phyloP scores from a whole-genome alignment of 2,329 filamentous ascomycete species.

The Chaetomiaceae sp. region DNA sequence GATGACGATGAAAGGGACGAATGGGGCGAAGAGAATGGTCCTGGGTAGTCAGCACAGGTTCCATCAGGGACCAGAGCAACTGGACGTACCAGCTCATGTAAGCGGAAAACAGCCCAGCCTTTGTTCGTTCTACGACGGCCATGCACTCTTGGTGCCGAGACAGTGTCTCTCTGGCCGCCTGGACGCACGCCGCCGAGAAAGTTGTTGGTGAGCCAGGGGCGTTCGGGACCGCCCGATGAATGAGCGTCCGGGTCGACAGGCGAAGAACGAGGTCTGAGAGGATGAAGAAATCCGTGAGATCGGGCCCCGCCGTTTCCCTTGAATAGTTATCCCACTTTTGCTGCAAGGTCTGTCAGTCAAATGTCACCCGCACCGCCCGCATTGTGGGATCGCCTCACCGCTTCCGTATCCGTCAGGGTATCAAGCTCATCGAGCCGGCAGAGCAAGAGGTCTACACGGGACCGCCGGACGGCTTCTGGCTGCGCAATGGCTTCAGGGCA shows the following conservation, averaged over 20 bases:
- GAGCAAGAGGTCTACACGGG: slow-evolving; percentile 29
- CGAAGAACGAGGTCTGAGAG: slow-evolving; percentile 19
- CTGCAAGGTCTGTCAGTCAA: too few species aligned
- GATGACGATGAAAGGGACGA: slow-evolving; percentile 56
- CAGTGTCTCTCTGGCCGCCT: slow-evolving; percentile 46
- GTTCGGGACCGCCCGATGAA: slow-evolving; percentile 48
- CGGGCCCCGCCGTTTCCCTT: background rate
- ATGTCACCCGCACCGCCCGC: too few species aligned
- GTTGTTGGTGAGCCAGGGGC: slow-evolving; percentile 39
- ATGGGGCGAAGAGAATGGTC: slow-evolving; percentile 53
- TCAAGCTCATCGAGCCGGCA: slow-evolving; percentile 12
- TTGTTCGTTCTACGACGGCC: slow-evolving; percentile 35
- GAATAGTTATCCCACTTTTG: background rate
- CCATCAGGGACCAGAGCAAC: background rate
- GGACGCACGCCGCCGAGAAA: slow-evolving; percentile 46
- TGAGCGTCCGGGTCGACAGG: slow-evolving; percentile 38
- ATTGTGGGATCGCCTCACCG: slow-evolving; percentile 1
- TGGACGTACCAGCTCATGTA: slow-evolving; percentile 50
- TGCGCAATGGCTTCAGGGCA: slow-evolving; percentile 41
- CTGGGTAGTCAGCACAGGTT: slow-evolving; percentile 29
- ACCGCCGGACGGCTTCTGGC: slow-evolving; percentile 37
- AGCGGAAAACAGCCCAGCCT: slow-evolving; percentile 39
- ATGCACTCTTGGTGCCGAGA: slow-evolving; percentile 43
- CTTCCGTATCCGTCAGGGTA: background rate
- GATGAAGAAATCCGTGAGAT: slow-evolving; percentile 15